phyloP scores from a whole-genome alignment of 2,329 filamentous ascomycete species.

The Talaromyces rugulosus region DNA sequence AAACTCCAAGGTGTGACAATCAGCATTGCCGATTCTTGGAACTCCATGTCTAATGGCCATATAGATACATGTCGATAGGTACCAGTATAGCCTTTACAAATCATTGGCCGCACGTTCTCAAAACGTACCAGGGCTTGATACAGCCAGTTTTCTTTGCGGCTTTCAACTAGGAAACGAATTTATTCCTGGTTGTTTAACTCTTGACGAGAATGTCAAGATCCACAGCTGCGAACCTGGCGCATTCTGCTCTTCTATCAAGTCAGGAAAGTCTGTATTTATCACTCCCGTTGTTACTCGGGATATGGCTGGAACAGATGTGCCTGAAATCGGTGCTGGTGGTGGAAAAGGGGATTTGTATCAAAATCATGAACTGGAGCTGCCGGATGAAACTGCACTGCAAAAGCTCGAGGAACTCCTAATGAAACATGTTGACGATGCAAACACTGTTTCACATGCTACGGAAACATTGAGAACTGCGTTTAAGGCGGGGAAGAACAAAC shows the following conservation, averaged over 20 bases:
- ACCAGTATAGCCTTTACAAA: conserved; percentile 70
- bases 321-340: conserved; percentile 73
- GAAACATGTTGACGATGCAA: conserved; percentile 30
- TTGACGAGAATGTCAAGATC: conserved; percentile 58
- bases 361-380: conserved; percentile 60
- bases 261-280: conserved; percentile 64
- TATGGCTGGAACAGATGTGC: conserved; percentile 56
- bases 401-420: conserved; percentile 53
- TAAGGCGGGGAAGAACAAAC: conserved; percentile 26
- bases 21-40: not conserved
- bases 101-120: conserved; percentile 51
- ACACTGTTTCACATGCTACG: conserved; percentile 24
- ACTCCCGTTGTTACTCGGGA: conserved; percentile 68
- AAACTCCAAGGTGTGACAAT: conserved; percentile 51
- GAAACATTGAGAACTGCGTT: conserved; percentile 29
- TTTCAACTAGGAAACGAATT: conserved; percentile 69
- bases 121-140: conserved; percentile 42
- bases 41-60: conserved; percentile 14
- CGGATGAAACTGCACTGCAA: conserved; percentile 45
- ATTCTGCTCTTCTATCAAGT: conserved; percentile 39
- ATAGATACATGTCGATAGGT: conserved; percentile 76
- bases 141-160: conserved; percentile 66
- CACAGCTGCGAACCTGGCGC: conserved; percentile 79
- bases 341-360: conserved; percentile 71
- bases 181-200: conserved; percentile 69